Conservation (phyloP, 768 basidiomycete species). For the Lactarius deliciosus region DNA sequence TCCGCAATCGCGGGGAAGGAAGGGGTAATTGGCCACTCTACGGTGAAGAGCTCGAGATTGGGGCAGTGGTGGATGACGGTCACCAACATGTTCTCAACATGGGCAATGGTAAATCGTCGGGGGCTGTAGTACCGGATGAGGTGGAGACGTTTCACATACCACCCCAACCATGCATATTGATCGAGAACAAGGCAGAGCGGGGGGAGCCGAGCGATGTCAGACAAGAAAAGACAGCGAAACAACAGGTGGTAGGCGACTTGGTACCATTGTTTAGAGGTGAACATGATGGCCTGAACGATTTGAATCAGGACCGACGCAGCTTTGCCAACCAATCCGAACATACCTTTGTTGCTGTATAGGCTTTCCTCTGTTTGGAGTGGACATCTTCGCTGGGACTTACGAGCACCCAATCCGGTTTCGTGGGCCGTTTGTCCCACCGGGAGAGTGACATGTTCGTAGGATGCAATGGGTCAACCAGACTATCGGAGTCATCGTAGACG, state of each 20-base stretch:
- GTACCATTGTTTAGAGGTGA: conserved; percentile 66
- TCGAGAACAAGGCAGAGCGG: conserved; percentile 53
- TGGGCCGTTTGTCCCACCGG: conserved; percentile 56
- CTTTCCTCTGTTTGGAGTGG: conserved; percentile 56
- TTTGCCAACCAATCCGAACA: conserved; percentile 23
- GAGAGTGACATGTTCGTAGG: conserved; percentile 64
- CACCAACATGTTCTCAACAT: conserved; percentile 54
- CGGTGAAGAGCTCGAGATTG: conserved; percentile 70
- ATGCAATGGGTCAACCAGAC: conserved; percentile 59
- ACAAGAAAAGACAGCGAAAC: conserved; percentile 68
- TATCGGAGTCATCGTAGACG: conserved; percentile 66
- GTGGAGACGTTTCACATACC: conserved; percentile 76
- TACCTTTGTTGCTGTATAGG: conserved; percentile 70
- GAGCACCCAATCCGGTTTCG: conserved; percentile 53
- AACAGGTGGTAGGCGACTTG: conserved; percentile 62
- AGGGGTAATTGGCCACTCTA: conserved; percentile 60
- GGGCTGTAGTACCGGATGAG: conserved; percentile 52
- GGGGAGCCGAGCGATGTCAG: conserved; percentile 54
- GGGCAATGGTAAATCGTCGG: conserved; percentile 44
- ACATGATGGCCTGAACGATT: conserved; percentile 57
- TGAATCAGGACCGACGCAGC: conserved; percentile 12
- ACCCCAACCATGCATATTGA: conserved; percentile 54
- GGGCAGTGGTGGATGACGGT: conserved; percentile 64
- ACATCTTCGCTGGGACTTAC: conserved; percentile 59
- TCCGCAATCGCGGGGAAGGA: conserved; percentile 66